phyloP scores from a whole-genome alignment of 805 yeast genomes.

The Kluyveromyces siamensis region DNA sequence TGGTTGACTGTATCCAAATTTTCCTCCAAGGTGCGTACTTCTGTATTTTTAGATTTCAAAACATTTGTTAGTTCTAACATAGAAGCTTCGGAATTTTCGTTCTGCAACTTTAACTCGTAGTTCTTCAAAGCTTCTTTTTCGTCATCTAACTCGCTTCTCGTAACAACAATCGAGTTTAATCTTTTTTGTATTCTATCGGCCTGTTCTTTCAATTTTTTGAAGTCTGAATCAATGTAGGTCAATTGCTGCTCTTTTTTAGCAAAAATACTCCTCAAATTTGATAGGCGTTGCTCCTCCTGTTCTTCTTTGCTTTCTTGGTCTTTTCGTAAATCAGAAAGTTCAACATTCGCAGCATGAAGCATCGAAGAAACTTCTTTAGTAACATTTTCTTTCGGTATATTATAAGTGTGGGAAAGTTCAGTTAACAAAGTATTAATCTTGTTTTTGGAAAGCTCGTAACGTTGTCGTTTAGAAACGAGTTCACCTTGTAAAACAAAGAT shows the following conservation, averaged over 20 bases:
- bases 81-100: constrained; percentile 22
- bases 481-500: constrained; percentile 47
- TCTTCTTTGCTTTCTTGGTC: constrained; percentile 8
- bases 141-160: constrained; percentile 39
- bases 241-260: constrained; percentile 28
- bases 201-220: constrained; percentile 28
- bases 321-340: constrained; percentile 8
- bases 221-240: constrained; percentile 41
- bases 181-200: constrained; percentile 31
- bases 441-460: constrained; percentile 17
- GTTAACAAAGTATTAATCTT: constrained; percentile 7
- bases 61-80: constrained; percentile 26
- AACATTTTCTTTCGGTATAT: neutral
- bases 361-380: neutral
- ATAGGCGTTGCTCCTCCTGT: constrained; percentile 8
- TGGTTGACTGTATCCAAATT: constrained; percentile 45
- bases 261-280: constrained; percentile 12
- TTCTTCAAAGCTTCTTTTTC: constrained; percentile 36
- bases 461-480: constrained; percentile 34
- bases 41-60: constrained; percentile 32
- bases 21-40: constrained; percentile 31
- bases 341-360: constrained; percentile 2
- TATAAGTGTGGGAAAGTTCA: neutral
- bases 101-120: constrained; percentile 29
- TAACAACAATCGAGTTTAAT: constrained; percentile 31